phyloP scores from a whole-genome alignment of 192 early-diverging fungal genomes.

The Backusella tuberculispora region DNA sequence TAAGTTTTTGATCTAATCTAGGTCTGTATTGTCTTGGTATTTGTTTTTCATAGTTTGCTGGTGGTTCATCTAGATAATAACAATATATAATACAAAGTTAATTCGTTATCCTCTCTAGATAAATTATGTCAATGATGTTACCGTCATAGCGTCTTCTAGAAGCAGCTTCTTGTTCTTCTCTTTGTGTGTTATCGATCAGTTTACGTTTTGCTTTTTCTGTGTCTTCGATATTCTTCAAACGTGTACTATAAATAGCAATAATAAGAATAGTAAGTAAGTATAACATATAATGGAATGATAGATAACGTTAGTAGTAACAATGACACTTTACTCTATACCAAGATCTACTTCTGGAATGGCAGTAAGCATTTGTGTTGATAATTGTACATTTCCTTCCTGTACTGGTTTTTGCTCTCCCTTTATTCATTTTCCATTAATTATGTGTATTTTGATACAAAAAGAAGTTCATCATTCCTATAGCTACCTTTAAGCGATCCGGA shows the following conservation, averaged over 20 bases:
- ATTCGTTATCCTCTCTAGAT: background rate
- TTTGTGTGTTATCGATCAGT: slow-evolving; percentile 49
- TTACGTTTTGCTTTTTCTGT: slow-evolving; percentile 79
- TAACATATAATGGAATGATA: too few species aligned
- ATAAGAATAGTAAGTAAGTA: slow-evolving; percentile 2
- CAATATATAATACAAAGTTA: slow-evolving; percentile 15
- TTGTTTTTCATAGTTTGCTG: slow-evolving; percentile 41
- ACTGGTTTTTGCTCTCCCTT: slow-evolving; percentile 65
- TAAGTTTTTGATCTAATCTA: slow-evolving; percentile 58
- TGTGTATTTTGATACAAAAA: slow-evolving; percentile 18
- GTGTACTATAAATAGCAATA: slow-evolving; percentile 40
- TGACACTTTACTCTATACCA: slow-evolving; percentile 66
- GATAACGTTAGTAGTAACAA: too few species aligned
- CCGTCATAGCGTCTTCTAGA: background rate
- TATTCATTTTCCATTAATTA: background rate
- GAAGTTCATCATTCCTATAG: background rate
- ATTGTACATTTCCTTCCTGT: slow-evolving; percentile 83
- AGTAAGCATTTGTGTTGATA: slow-evolving; percentile 86
- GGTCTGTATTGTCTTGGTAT: slow-evolving; percentile 33
- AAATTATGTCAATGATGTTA: too few species aligned
- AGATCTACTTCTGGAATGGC: slow-evolving; percentile 92
- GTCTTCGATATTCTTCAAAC: slow-evolving; percentile 77
- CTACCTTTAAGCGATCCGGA: slow-evolving; percentile 64
- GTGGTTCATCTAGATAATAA: slow-evolving; percentile 7
- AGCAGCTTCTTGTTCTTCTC: slow-evolving; percentile 14